Evolutionary conservation across 2,329 filamentous ascomycete genomes (phyloP).

Genomic region (Botrytis fabae): DNA sequence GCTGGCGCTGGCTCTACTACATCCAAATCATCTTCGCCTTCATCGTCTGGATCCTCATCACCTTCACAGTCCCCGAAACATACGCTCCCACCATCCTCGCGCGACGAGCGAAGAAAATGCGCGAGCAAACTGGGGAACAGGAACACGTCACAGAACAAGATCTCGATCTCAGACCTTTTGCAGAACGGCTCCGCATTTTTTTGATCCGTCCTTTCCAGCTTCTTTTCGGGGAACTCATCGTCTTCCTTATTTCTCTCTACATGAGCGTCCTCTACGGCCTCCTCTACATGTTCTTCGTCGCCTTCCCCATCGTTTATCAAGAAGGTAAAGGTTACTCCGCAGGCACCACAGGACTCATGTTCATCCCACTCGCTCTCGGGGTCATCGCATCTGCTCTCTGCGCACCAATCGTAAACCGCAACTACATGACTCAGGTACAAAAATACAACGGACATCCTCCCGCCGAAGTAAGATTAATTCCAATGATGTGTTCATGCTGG

Average conservation of each 20-base stretch:
- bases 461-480: slow-evolving; percentile 74
- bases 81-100: slow-evolving; percentile 79
- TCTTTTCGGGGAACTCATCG: slow-evolving; percentile 80
- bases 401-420: slow-evolving; percentile 74
- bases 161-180: slow-evolving; percentile 68
- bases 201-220: slow-evolving; percentile 82
- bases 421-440: slow-evolving; percentile 64
- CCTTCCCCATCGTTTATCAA: slow-evolving; percentile 65
- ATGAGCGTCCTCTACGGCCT: slow-evolving; percentile 71
- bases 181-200: slow-evolving; percentile 71
- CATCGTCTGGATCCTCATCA: slow-evolving; percentile 71
- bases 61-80: slow-evolving; percentile 87
- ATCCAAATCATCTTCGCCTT: slow-evolving; percentile 76
- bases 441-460: slow-evolving; percentile 72
- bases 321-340: slow-evolving; percentile 76
- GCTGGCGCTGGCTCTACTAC: slow-evolving; percentile 88
- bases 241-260: slow-evolving; percentile 80
- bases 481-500: slow-evolving; percentile 80
- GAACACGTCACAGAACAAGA: slow-evolving; percentile 79
- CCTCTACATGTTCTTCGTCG: slow-evolving; percentile 51
- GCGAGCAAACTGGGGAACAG: slow-evolving; percentile 65
- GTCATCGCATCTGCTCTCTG: slow-evolving; percentile 67
- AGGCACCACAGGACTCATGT: slow-evolving; percentile 78
- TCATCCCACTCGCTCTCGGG: slow-evolving; percentile 78
- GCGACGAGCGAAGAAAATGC: slow-evolving; percentile 67